Percentiles rank a stretch among this genome's conserved stretches.
phyloP scores from a whole-genome alignment of 176 grass and related monocot genomes.

The Lolium multiflorum region DNA sequence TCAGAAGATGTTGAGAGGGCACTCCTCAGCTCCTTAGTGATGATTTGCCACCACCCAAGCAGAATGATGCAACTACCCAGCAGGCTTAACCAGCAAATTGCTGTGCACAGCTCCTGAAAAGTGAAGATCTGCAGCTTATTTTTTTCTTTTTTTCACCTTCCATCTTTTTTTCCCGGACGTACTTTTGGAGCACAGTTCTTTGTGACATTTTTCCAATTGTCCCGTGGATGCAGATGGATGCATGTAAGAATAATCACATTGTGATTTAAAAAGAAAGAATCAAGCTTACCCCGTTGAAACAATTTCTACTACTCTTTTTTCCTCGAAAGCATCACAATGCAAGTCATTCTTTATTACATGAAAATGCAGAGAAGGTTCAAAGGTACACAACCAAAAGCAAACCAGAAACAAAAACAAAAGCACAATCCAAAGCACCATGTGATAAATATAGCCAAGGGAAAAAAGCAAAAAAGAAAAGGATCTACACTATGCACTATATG shows the following conservation, averaged over 20 bases:
- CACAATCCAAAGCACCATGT: not conserved
- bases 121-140: constrained; percentile 16
- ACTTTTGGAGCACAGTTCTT: constrained; percentile 47
- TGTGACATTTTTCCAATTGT: constrained; percentile 54
- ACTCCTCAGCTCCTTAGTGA: constrained; percentile 55
- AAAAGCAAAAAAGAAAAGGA: not conserved
- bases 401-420: not conserved
- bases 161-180: constrained; percentile 28
- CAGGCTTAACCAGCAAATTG: constrained; percentile 39
- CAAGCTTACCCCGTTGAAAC: constrained; percentile 1
- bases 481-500: too few species aligned
- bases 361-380: not conserved
- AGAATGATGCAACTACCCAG: constrained; percentile 23
- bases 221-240: constrained; percentile 45
- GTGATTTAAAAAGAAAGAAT: constrained; percentile 32
- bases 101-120: constrained; percentile 45
- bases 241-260: constrained; percentile 46
- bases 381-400: not conserved
- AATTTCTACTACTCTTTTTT: not conserved
- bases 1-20: constrained; percentile 65
- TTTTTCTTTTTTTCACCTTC: constrained; percentile 15
- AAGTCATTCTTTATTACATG: not conserved
- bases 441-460: not conserved
- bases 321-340: not conserved
- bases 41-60: constrained; percentile 45